phyloP scores from a whole-genome alignment of 2,329 filamentous ascomycete genomes.

The Venturia asperata region DNA sequence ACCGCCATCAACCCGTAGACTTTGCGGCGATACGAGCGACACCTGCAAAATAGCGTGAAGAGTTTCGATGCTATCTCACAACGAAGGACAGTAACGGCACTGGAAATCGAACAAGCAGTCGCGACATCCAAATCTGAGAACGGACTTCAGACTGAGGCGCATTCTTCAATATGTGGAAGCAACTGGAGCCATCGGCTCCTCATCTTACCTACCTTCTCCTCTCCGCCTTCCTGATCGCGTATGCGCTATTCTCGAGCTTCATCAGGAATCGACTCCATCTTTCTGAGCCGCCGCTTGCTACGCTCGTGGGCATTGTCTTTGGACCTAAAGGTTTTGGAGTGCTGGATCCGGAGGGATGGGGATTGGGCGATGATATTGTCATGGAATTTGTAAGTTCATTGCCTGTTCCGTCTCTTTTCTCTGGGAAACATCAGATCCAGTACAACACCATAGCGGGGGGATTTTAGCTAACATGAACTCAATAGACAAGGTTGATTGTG shows the following conservation, averaged over 20 bases:
- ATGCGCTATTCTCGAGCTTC: conserved; percentile 41
- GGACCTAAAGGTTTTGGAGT: conserved; percentile 37
- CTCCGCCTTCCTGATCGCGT: conserved; percentile 40
- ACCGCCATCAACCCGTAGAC: no score
- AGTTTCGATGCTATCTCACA: neutral
- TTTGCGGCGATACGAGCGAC: no score
- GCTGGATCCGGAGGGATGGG: conserved; percentile 38
- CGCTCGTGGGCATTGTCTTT: conserved; percentile 39
- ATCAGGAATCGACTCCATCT: conserved; percentile 43
- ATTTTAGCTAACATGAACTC: neutral
- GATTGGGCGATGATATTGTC: conserved; percentile 36
- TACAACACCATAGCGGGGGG: neutral
- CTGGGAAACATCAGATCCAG: neutral
- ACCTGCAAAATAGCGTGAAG: neutral
- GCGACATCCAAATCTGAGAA: neutral
- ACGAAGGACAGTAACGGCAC: neutral
- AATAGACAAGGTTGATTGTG: conserved; percentile 39
- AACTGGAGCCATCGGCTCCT: conserved; percentile 23
- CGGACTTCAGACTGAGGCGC: neutral
- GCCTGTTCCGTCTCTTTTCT: no score
- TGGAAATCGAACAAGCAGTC: neutral
- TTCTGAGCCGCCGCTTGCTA: conserved; percentile 43
- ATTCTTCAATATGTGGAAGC: conserved; percentile 8
- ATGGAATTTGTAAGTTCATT: conserved; percentile 27
- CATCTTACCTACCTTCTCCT: conserved; percentile 41